A percentile compares a stretch with the other conserved stretches of the same genome.
Conservation (phyloP, 352 stramenopile species). For the Aphanomyces cochlioides region DNA sequence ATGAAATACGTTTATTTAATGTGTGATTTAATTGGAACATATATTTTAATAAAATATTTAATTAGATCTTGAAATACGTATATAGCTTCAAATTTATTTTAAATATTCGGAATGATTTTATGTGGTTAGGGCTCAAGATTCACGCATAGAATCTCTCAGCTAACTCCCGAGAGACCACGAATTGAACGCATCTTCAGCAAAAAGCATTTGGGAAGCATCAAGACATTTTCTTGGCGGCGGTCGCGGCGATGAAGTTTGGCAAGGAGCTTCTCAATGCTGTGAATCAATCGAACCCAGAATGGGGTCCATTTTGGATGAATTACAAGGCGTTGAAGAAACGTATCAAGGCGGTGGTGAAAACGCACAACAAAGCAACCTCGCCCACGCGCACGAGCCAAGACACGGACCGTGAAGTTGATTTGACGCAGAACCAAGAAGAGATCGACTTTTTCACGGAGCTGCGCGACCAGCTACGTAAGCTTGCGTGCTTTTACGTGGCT, state of each 20-base stretch:
- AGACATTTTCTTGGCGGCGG: too few species aligned
- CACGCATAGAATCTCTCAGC: slow-evolving; percentile 11
- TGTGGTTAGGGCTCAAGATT: slow-evolving; percentile 10
- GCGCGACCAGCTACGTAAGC: slow-evolving; percentile 72
- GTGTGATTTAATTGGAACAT: not conserved
- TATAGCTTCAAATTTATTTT: not conserved
- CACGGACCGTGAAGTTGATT: slow-evolving; percentile 11
- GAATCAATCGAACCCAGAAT: slow-evolving; percentile 72
- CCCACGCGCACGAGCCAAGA: not conserved
- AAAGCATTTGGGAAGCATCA: not conserved
- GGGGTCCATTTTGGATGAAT: slow-evolving; percentile 83
- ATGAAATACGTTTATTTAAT: not conserved
- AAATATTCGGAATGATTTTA: not conserved
- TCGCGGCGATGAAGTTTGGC: slow-evolving; percentile 68
- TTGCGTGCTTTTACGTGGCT: slow-evolving; percentile 67
- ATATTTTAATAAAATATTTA: not conserved
- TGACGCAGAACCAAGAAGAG: slow-evolving; percentile 37
- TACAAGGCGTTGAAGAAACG: slow-evolving; percentile 84
- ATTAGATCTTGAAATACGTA: not conserved
- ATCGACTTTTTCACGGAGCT: slow-evolving; percentile 78
- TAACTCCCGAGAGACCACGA: not conserved
- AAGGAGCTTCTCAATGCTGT: slow-evolving; percentile 68
- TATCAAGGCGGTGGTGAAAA: slow-evolving; percentile 64
- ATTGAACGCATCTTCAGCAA: slow-evolving; percentile 21
- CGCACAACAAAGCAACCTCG: slow-evolving; percentile 36